A percentile compares a stretch with the other conserved stretches of the same genome.
These are phyloP conservation scores for Rhodotorula sp. DNA, from an alignment of 1,284 basidiomycete genomes.

Conservation along the genomic window DNA sequence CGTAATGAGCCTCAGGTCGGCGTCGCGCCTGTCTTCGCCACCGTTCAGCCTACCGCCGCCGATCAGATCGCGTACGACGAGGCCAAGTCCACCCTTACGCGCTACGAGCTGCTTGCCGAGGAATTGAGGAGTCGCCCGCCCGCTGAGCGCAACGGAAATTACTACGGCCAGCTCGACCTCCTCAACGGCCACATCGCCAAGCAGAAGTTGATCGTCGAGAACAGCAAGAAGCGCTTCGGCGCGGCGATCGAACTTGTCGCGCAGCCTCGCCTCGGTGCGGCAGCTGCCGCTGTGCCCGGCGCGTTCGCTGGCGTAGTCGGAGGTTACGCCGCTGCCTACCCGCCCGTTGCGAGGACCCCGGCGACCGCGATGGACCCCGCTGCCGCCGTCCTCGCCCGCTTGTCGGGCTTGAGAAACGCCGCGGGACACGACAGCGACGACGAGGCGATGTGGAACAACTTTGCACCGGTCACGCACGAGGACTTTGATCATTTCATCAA, in stretches of 20 bases:
- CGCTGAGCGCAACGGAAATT: too few relatives aligned
- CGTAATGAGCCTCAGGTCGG: background rate
- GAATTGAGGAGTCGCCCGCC: background rate
- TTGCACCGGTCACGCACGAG: background rate
- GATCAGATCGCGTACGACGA: background rate
- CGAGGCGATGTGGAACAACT: slow-evolving; percentile 10
- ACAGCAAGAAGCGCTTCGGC: background rate
- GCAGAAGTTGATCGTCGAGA: background rate
- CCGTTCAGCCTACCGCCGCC: background rate
- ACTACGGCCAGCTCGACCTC: background rate
- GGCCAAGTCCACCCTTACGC: background rate
- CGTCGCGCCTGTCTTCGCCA: background rate
- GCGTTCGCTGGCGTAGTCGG: background rate
- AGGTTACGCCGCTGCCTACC: background rate
- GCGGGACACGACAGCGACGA: background rate
- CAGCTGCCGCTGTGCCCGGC: background rate
- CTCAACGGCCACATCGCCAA: slow-evolving; percentile 3
- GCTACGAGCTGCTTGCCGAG: background rate
- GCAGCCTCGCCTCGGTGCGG: background rate
- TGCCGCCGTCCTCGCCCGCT: background rate
- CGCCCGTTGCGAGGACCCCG: background rate
- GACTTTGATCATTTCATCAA: slow-evolving; percentile 18
- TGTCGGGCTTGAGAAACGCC: background rate
- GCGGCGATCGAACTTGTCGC: too few relatives aligned
- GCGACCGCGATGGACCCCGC: background rate